Base-by-base conservation (phyloP, 306 rosid species). In the Begonia peltatifolia region DNA sequence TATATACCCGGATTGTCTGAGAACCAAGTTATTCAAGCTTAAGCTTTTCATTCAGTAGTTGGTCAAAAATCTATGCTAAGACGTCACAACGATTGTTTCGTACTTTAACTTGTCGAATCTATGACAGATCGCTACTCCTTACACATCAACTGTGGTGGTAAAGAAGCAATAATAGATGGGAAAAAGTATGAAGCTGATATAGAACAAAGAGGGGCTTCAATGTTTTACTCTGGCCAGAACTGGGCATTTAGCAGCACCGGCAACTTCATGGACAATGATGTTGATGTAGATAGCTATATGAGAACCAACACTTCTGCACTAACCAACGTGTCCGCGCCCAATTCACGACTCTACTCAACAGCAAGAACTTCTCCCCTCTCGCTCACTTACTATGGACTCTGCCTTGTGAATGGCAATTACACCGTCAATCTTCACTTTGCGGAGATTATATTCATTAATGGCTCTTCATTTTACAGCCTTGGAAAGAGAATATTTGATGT, bases 191-290 rank as follows among this genome's bases (percentile, higher is more conserved):
- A 74, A 60, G 90, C 74, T 6, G 97, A 89, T 59, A 60, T 51
- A 58, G 97, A 84, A 76, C 70, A 46, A 69, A 83, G 74, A 55
- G 95, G 94, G 13, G 87, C 94, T 63, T 75, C 97, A 38, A 58
- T 64, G 86, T 73, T 73, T 64, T 77, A 72, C 66, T 13, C 23
- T 63, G 42, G 63, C 57, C 71, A 61, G 61, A 64, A 65, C 41
- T 89, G 97, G 97, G 97, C 97, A 50, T 68, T 85, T 50, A 84
- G 94, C 73, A 89, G 90, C 81, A 85, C 94, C 0, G 95, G 97
- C 30, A 68, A 70, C 82, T 82, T 89, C 77, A 52, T 89, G 94
- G 97, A 89, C 87, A 76, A 89, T 62, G 77, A 82, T 47, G 62
- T 80, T 50, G 87, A 80, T 20, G 69, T 79, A 55, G 97, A 89